Evolutionary conservation across 2,329 filamentous ascomycete species (phyloP), one percentile per base, ranked within the genome.

Genomic region (Colletotrichum chrysophilum): DNA sequence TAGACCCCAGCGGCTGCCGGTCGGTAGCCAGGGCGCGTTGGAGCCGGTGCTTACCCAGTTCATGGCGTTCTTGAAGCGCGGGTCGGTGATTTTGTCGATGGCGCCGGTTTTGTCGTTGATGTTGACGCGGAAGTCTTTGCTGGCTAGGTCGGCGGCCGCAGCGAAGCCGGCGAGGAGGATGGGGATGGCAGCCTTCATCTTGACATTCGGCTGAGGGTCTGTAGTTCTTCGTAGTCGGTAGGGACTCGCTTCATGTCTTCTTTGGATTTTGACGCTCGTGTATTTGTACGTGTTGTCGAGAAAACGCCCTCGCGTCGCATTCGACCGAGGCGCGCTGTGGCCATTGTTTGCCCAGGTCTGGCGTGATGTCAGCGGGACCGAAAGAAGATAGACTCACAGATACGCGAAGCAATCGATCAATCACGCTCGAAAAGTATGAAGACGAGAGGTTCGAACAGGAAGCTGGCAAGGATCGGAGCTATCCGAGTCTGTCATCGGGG

Each of bases 11-110:
- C 75, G 75, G n/a, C 75, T 77, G 10, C 75, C 65, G 9, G 38
- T 24, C 18, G 68, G 72, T 2, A 64, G 64, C 75, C 75, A 77
- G 4, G 75, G 56, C 10, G 75, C 72, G 52, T 77, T 76, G 13
- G 64, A 56, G 16, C 48, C 61, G 43, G 43, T 65, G 68, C 72
- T 72, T 9, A 77, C 13, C 75, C 72, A 77, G 18, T 77, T 77
- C 65, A 69, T 64, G 10, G 48, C 32, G 7, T 21, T 48, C 9
- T 34, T 32, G 8, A 26, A 43, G 7, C 30, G 34, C 3, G 61
- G 55, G 43, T 75, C 75, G 12, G 16, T 26, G 24, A 68, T 70
- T 21, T 28, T 38, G 48, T 70, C 13, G 24, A 76, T 30, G 14
- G 66, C 55, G 13, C 75, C 75, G 7, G 62, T 75, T 13, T 32